Percentiles rank a stretch among this genome's conserved stretches.
Evolutionary conservation across 2,329 filamentous ascomycete species (phyloP).

Genomic region (Claviceps purpurea): DNA sequence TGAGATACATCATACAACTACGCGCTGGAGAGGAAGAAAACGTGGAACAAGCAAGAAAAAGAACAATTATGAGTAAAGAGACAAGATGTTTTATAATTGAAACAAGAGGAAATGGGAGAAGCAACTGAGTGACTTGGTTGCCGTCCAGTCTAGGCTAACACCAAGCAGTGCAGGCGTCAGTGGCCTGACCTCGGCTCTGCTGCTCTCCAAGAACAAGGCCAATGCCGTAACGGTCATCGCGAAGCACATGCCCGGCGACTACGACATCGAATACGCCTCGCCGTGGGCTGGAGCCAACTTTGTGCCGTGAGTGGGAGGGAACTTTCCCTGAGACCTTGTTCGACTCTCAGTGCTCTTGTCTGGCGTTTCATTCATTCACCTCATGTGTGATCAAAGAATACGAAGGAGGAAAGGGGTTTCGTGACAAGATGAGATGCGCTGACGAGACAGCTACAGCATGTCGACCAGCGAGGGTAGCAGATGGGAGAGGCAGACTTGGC

Average conservation of each 20-base stretch:
- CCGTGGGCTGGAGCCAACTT: slow-evolving; percentile 82
- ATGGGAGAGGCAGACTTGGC: slow-evolving; percentile 54
- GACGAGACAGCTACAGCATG: slow-evolving; percentile 25
- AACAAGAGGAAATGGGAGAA: not conserved
- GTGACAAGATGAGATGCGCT: not conserved
- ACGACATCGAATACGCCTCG: slow-evolving; percentile 80
- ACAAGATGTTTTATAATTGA: too few relatives aligned
- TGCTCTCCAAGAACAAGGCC: slow-evolving; percentile 30
- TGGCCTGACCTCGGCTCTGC: slow-evolving; percentile 36
- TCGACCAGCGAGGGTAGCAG: slow-evolving; percentile 26
- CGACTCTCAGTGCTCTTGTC: too few relatives aligned
- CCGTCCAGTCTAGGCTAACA: not conserved
- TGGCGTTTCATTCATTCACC: too few relatives aligned
- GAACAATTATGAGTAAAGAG: too few relatives aligned
- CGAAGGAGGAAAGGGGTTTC: not conserved
- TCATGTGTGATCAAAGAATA: not conserved
- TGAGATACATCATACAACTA: slow-evolving; percentile 12
- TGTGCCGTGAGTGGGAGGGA: slow-evolving; percentile 42
- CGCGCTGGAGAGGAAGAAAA: too few relatives aligned
- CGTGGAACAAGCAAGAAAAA: too few relatives aligned
- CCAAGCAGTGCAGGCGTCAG: slow-evolving; percentile 32
- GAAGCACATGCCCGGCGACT: slow-evolving; percentile 89
- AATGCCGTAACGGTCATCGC: slow-evolving; percentile 55
- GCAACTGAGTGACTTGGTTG: not conserved
- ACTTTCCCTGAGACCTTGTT: too few relatives aligned